Evolutionary conservation across 2,329 filamentous ascomycete species (phyloP).

Genomic region (Hymenoscyphus albidus): DNA sequence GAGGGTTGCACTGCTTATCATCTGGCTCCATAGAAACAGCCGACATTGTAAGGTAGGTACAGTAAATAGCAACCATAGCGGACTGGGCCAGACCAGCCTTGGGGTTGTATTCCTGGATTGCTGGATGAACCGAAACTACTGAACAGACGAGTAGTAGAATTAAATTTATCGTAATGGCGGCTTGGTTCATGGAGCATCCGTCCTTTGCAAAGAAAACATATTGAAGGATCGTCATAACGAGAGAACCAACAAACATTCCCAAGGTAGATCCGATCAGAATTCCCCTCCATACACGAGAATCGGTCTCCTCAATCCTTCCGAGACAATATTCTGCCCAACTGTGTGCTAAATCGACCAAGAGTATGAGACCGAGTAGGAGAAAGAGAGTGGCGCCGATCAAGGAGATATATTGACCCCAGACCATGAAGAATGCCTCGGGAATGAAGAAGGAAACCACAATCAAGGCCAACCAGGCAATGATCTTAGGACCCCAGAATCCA

Average conservation of each 20-base stretch:
- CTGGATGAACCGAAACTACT: constrained; percentile 81
- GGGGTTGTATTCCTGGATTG: constrained; percentile 85
- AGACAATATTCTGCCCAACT: constrained; percentile 97
- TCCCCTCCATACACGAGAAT: constrained; percentile 79
- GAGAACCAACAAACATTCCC: constrained; percentile 85
- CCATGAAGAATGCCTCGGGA: constrained; percentile 88
- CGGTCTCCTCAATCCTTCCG: constrained; percentile 83
- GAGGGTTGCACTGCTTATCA: constrained; percentile 88
- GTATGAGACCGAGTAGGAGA: constrained; percentile 83
- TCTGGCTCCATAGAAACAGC: constrained; percentile 98
- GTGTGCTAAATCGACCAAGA: constrained; percentile 92
- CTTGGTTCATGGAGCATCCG: constrained; percentile 92
- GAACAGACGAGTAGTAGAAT: constrained; percentile 78
- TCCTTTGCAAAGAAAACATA: constrained; percentile 89
- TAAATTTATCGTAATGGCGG: constrained; percentile 91
- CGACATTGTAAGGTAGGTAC: constrained; percentile 97
- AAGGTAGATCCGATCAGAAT: constrained; percentile 89
- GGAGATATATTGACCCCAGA: constrained; percentile 93
- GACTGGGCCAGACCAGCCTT: constrained; percentile 95
- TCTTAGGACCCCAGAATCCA: constrained; percentile 98
- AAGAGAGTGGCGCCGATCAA: constrained; percentile 88
- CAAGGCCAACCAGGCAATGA: constrained; percentile 81
- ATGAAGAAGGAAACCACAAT: constrained; percentile 94
- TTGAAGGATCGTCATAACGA: constrained; percentile 94
- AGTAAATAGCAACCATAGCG: constrained; percentile 96